These are phyloP conservation scores for Suillus clintonianus DNA, from an alignment of 768 basidiomycete genomes.

Conservation along the genomic window DNA sequence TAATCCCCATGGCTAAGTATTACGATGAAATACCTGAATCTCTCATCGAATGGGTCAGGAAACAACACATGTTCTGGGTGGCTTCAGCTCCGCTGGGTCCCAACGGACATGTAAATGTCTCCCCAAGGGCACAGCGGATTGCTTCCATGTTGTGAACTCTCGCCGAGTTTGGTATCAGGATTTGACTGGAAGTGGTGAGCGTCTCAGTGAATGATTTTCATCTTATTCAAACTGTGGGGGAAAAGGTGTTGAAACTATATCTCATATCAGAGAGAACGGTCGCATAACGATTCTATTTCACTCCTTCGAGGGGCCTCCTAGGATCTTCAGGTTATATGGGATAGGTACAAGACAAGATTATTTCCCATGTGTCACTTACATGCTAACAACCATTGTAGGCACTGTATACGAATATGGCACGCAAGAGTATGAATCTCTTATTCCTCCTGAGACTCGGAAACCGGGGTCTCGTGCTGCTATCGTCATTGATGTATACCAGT, in stretches of 20 bases:
- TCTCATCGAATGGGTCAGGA: conserved; percentile 56
- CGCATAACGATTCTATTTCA: conserved; percentile 64
- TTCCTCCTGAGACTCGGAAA: conserved; percentile 47
- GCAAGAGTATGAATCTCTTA: conserved; percentile 55
- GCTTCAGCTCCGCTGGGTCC: conserved; percentile 61
- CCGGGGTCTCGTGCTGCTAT: conserved; percentile 65
- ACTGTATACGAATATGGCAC: conserved; percentile 64
- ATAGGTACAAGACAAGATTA: conserved; percentile 39
- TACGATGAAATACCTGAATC: conserved; percentile 59
- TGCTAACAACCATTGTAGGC: conserved; percentile 37
- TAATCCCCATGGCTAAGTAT: conserved; percentile 44
- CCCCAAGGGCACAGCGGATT: conserved; percentile 66
- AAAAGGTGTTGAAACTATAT: conserved; percentile 59
- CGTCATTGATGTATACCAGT: conserved; percentile 61
- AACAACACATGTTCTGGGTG: conserved; percentile 74
- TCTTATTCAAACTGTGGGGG: not conserved
- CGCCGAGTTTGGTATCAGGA: conserved; percentile 74
- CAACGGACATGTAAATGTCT: conserved; percentile 65
- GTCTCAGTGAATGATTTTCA: not conserved
- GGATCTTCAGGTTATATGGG: conserved; percentile 59
- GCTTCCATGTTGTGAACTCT: conserved; percentile 59
- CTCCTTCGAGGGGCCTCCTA: conserved; percentile 63
- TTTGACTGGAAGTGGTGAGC: conserved; percentile 62
- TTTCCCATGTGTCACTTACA: not conserved
- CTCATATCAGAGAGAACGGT: conserved; percentile 64